phyloP scores from a whole-genome alignment of 2,329 filamentous ascomycete species.

The Lomentospora prolificans region DNA sequence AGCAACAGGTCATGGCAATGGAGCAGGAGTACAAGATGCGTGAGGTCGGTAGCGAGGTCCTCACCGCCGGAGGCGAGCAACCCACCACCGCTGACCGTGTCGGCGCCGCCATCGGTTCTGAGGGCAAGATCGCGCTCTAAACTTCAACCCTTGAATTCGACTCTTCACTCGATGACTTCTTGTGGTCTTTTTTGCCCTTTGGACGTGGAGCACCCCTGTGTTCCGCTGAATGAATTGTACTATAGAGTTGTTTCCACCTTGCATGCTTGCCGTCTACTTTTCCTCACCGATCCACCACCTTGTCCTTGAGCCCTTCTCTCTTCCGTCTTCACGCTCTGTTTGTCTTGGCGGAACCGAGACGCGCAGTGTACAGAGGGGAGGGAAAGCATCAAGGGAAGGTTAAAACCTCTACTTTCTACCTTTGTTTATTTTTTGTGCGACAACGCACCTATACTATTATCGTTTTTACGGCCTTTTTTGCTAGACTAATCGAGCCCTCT shows the following conservation, averaged over 20 bases:
- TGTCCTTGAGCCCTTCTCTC: not conserved
- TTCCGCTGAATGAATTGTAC: conserved; percentile 6
- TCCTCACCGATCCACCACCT: not conserved
- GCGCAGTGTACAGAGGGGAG: not conserved
- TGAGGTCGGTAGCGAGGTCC: conserved; percentile 70
- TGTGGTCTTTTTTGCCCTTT: not conserved
- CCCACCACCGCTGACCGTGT: conserved; percentile 38
- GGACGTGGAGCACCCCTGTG: not conserved
- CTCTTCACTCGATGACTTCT: no score
- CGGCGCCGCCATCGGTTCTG: conserved; percentile 36
- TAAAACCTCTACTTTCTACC: not conserved
- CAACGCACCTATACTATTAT: not conserved
- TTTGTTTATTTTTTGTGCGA: not conserved
- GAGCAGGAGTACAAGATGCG: conserved; percentile 96
- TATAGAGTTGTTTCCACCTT: not conserved
- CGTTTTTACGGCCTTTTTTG: not conserved
- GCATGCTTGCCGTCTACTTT: not conserved
- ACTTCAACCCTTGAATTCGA: conserved; percentile 2
- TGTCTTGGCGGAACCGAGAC: not conserved
- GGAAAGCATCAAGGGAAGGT: not conserved
- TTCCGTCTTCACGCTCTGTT: not conserved
- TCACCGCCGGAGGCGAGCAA: conserved; percentile 28
- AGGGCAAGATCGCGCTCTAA: conserved; percentile 42
- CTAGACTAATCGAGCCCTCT: not conserved
- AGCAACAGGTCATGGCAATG: conserved; percentile 95